Conservation (phyloP, 1,139 yeast genomes). For the Hyphopichia fennica region DNA sequence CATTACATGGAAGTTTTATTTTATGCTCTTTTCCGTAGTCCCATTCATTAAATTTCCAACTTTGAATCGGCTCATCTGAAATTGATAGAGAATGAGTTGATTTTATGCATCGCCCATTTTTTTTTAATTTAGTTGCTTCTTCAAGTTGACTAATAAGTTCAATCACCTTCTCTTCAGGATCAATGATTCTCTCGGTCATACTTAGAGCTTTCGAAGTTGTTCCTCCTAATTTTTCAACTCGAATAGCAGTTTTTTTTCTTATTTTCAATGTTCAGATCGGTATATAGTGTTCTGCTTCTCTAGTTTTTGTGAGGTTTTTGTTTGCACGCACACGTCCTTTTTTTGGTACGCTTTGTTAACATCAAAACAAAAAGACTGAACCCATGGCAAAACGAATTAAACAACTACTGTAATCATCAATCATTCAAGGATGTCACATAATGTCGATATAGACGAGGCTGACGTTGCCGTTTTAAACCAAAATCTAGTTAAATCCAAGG, state of each 20-base stretch:
- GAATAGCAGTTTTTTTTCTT: not conserved
- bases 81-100: constrained; percentile 13
- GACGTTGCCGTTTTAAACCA: constrained; percentile 83
- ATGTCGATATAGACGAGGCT: constrained; percentile 71
- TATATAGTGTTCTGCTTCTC: too few species aligned
- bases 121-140: constrained; percentile 17
- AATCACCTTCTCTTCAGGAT: constrained; percentile 12
- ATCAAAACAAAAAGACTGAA: too few species aligned
- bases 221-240: not conserved
- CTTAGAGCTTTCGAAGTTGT: not conserved
- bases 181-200: constrained; percentile 3
- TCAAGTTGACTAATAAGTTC: constrained; percentile 15
- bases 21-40: constrained; percentile 62
- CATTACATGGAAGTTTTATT: constrained; percentile 62
- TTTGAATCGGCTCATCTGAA: constrained; percentile 14
- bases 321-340: too few species aligned
- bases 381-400: not conserved
- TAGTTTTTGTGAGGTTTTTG: too few species aligned
- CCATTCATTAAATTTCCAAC: constrained; percentile 90
- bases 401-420: not conserved
- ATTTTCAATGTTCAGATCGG: too few species aligned
- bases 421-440: constrained; percentile 14
- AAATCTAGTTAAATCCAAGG: constrained; percentile 59
- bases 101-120: constrained; percentile 22
- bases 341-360: too few species aligned